Conservation (phyloP, 768 basidiomycete species). For the Tephrocybe sp. region DNA sequence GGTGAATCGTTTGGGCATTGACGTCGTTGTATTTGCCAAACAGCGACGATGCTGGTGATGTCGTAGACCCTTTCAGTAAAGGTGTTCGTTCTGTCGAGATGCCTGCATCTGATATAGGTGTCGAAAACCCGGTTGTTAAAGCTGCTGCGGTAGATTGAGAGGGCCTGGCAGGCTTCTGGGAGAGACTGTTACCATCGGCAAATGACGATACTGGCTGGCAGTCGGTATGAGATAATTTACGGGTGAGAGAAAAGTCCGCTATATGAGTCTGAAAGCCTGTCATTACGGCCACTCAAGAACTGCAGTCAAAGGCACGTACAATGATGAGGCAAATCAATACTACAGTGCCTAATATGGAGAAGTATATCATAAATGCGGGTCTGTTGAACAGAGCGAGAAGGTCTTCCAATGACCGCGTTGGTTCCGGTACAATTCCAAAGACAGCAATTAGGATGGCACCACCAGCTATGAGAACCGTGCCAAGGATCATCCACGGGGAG, state of each 20-base stretch:
- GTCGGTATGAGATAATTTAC: conserved; percentile 26
- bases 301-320: conserved; percentile 42
- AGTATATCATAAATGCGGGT: conserved; percentile 77
- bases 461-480: conserved; percentile 82
- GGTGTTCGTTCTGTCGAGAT: conserved; percentile 55
- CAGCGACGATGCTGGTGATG: conserved; percentile 26
- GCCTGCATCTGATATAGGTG: conserved; percentile 27
- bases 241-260: conserved; percentile 59
- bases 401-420: conserved; percentile 82
- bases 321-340: conserved; percentile 58
- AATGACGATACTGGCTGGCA: conserved; percentile 22
- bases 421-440: conserved; percentile 90
- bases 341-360: conserved; percentile 63
- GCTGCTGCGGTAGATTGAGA: conserved; percentile 27
- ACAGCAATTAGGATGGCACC: conserved; percentile 88
- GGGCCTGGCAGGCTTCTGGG: conserved; percentile 35
- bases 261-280: conserved; percentile 59
- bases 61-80: conserved; percentile 41
- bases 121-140: conserved; percentile 33
- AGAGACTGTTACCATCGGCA: conserved; percentile 29
- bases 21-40: conserved; percentile 20
- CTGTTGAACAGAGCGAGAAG: conserved; percentile 73
- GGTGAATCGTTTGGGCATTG: conserved; percentile 29
- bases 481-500: conserved; percentile 81
- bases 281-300: neutral